Percentiles rank a stretch among this genome's conserved stretches.
phyloP scores from a whole-genome alignment of 371 early-diverging fungal species.

The Mucor velutinosus region DNA sequence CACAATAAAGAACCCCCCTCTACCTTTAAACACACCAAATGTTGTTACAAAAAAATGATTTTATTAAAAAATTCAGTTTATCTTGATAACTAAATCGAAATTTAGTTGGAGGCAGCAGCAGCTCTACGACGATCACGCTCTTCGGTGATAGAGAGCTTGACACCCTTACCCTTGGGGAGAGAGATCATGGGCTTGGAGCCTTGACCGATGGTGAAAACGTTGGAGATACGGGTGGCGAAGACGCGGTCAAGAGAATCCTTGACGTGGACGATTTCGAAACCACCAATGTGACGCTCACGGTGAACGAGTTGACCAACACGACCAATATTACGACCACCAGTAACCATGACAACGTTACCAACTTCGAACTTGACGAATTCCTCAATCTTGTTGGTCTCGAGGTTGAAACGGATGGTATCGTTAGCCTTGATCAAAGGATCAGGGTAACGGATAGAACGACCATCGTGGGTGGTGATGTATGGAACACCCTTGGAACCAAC shows the following conservation, averaged over 20 bases:
- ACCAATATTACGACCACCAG: constrained; percentile 99
- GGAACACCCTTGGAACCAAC: constrained; percentile 96
- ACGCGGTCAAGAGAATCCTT: constrained; percentile 88
- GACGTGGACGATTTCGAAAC: constrained; percentile 95
- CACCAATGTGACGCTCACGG: constrained; percentile 97
- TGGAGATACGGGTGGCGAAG: constrained; percentile 91
- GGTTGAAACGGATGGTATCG: constrained; percentile 98
- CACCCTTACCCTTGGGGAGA: constrained; percentile 54
- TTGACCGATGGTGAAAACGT: constrained; percentile 93
- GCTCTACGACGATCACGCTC: constrained; percentile 92
- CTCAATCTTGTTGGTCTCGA: constrained; percentile 92
- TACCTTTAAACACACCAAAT: too few relatives aligned
- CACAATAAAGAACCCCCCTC: neutral
- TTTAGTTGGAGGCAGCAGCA: constrained; percentile 49
- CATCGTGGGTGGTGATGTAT: constrained; percentile 98
- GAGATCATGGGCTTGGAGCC: constrained; percentile 83
- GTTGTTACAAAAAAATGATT: neutral
- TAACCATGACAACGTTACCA: constrained; percentile 96
- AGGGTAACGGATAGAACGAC: constrained; percentile 99
- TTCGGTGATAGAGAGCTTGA: constrained; percentile 65
- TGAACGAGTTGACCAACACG: constrained; percentile 98
- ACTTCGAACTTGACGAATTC: constrained; percentile 96
- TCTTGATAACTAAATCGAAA: constrained; percentile 4
- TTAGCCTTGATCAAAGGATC: constrained; percentile 98
- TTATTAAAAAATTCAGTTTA: neutral